Evolutionary conservation across 2,329 filamentous ascomycete species (phyloP).

Genomic region (Aureobasidium melanogenum): DNA sequence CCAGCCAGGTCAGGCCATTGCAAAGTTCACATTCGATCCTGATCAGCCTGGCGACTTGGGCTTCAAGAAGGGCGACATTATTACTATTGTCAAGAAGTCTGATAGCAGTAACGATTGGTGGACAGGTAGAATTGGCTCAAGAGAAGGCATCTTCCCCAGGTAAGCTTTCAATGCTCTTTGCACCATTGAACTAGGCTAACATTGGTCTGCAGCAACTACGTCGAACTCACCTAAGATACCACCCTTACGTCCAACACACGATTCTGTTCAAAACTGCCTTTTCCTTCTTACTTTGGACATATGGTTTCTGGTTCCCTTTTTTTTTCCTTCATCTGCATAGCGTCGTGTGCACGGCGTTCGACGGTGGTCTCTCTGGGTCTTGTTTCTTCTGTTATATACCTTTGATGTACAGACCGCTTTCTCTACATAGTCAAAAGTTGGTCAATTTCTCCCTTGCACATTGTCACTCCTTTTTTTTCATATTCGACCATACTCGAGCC

Average conservation of each 20-base stretch:
- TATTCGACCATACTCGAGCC: neutral
- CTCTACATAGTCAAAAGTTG: neutral
- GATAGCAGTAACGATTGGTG: slow-evolving; percentile 96
- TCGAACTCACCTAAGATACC: slow-evolving; percentile 18
- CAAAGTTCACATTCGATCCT: slow-evolving; percentile 87
- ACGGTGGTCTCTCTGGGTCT: neutral
- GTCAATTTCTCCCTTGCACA: neutral
- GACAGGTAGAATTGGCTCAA: slow-evolving; percentile 81
- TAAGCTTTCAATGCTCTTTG: slow-evolving; percentile 26
- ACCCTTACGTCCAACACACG: neutral
- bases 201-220: slow-evolving; percentile 21
- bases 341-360: slow-evolving; percentile 10
- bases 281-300: neutral
- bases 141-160: slow-evolving; percentile 90
- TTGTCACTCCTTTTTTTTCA: neutral
- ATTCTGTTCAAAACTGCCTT: neutral
- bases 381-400: slow-evolving; percentile 6
- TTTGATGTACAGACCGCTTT: slow-evolving; percentile 1
- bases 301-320: neutral
- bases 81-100: slow-evolving; percentile 89
- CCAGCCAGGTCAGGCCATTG: slow-evolving; percentile 70
- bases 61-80: slow-evolving; percentile 96
- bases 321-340: neutral
- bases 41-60: slow-evolving; percentile 87
- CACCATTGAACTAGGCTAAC: neutral